Percentiles rank a stretch among this genome's conserved stretches.
phyloP scores from a whole-genome alignment of 1,139 yeast genomes.

The Pichia kudriavzevii region DNA sequence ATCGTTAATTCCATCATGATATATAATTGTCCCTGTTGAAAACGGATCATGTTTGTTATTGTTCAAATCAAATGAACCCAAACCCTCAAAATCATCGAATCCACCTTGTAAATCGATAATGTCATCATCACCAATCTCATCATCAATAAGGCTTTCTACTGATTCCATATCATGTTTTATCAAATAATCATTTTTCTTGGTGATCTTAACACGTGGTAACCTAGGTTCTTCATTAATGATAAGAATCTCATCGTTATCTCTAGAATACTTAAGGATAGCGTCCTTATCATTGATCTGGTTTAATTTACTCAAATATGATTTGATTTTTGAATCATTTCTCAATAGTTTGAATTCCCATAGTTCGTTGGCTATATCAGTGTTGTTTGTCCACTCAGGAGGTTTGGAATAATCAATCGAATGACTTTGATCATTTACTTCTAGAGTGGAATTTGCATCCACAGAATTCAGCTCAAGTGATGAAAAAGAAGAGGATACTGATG shows the following conservation, averaged over 20 bases:
- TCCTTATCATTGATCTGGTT: conserved; percentile 12
- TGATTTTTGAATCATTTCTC: conserved; percentile 20
- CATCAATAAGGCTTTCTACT: conserved; percentile 9
- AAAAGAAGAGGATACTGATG: conserved; percentile 20
- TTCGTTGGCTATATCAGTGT: conserved; percentile 16
- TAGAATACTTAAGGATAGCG: too few relatives aligned
- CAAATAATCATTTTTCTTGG: not conserved
- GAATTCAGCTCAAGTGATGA: conserved; percentile 22
- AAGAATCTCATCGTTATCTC: not conserved
- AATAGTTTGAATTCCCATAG: conserved; percentile 21
- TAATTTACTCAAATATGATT: conserved; percentile 13
- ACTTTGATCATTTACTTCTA: conserved; percentile 1
- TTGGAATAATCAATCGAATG: conserved; percentile 13
- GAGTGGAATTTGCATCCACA: conserved; percentile 5
- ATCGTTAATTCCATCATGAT: conserved; percentile 1
- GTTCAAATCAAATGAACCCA: conserved; percentile 1
- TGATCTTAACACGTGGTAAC: conserved; percentile 13
- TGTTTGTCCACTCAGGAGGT: conserved; percentile 21
- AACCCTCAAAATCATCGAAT: conserved; percentile 5
- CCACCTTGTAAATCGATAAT: conserved; percentile 9
- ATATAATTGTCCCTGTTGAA: conserved; percentile 7
- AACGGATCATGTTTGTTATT: not conserved
- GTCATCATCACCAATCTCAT: conserved; percentile 6
- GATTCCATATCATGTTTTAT: conserved; percentile 5
- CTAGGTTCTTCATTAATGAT: conserved; percentile 14